Evolutionary conservation across 768 basidiomycete genomes (phyloP).

Genomic region (Cystoderma amianthinum): DNA sequence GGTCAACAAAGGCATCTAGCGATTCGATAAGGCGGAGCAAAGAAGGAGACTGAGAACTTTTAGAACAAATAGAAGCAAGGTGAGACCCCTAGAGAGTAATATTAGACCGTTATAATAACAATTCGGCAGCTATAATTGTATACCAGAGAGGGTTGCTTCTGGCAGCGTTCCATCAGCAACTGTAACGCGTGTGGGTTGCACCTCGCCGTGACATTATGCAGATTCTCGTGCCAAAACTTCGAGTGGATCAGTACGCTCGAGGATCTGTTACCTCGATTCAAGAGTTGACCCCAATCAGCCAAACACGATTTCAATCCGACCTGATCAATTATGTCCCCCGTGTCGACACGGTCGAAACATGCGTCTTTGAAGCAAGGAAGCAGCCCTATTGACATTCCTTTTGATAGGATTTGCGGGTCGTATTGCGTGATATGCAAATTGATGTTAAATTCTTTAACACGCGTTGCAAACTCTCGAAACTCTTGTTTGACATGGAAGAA

Average conservation of each 20-base stretch:
- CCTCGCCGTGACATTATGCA: slow-evolving; percentile 22
- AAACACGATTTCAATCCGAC: slow-evolving; percentile 23
- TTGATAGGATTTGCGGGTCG: slow-evolving; percentile 34
- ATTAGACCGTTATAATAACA: background rate
- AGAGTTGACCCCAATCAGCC: slow-evolving; percentile 26
- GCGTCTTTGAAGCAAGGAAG: slow-evolving; percentile 27
- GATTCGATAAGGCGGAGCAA: slow-evolving; percentile 27
- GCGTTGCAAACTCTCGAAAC: slow-evolving; percentile 26
- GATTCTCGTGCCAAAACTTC: slow-evolving; percentile 24
- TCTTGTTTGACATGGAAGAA: slow-evolving; percentile 37
- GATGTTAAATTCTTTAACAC: slow-evolving; percentile 26
- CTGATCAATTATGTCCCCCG: slow-evolving; percentile 25
- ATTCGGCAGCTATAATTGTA: background rate
- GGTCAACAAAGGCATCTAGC: slow-evolving; percentile 32
- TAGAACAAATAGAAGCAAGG: no score
- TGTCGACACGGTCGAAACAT: slow-evolving; percentile 32
- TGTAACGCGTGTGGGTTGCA: slow-evolving; percentile 23
- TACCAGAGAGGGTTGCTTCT: background rate
- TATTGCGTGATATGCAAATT: slow-evolving; percentile 32
- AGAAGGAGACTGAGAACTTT: slow-evolving; percentile 23
- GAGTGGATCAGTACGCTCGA: slow-evolving; percentile 31
- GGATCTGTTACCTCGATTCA: slow-evolving; percentile 23
- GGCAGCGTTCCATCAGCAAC: slow-evolving; percentile 14
- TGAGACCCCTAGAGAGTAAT: slow-evolving; percentile 18
- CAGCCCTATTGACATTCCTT: slow-evolving; percentile 28